Percentiles rank a stretch among this genome's conserved stretches.
Evolutionary conservation across 73 alveolate species (phyloP).

Genomic region (Tetrahymena thermophila): DNA sequence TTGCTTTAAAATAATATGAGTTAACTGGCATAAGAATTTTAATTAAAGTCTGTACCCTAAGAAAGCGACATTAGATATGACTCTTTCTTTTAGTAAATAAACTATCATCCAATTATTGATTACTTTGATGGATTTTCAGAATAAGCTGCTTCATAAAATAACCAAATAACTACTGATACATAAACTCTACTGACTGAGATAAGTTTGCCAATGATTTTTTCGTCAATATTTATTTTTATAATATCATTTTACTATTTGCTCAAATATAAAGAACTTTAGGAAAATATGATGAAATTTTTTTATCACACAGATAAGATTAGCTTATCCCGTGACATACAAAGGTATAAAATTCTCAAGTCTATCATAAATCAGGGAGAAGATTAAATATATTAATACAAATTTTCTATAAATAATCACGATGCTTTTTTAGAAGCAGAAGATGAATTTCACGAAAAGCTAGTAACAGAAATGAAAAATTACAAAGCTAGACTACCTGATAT

Average conservation of each 20-base stretch:
- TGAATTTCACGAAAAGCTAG: neutral
- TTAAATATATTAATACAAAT: neutral
- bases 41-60: neutral
- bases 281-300: neutral
- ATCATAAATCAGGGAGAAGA: neutral
- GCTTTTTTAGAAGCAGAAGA: neutral
- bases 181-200: neutral
- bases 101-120: neutral
- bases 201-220: neutral
- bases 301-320: neutral
- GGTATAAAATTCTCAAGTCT: neutral
- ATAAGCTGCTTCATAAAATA: neutral
- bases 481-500: neutral
- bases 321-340: neutral
- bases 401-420: neutral
- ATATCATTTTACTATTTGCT: neutral
- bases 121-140: neutral
- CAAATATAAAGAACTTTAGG: neutral
- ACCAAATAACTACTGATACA: neutral
- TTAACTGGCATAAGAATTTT: neutral
- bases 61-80: neutral
- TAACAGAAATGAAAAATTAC: neutral
- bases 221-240: neutral
- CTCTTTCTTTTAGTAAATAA: neutral
- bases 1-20: neutral